Conservation (phyloP, 176 grass and related monocot species). For the Ensete ventricosum region DNA sequence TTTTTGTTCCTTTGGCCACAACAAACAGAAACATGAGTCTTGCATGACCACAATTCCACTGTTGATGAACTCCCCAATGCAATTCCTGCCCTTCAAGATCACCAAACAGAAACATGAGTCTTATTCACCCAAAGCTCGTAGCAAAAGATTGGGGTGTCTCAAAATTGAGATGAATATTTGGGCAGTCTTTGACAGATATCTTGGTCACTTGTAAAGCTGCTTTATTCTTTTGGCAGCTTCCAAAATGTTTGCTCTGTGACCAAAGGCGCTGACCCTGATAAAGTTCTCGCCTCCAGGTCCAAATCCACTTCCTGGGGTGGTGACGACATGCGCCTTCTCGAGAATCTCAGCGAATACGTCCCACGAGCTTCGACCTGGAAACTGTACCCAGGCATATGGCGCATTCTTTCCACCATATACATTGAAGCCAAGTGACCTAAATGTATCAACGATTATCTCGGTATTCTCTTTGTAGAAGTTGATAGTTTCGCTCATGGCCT, state of each 20-base stretch:
- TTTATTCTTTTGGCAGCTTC: slow-evolving; percentile 56
- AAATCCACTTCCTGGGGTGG: slow-evolving; percentile 85
- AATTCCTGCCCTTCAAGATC: too few relatives aligned
- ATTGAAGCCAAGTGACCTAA: slow-evolving; percentile 69
- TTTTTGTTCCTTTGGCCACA: too few relatives aligned
- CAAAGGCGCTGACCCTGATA: slow-evolving; percentile 78
- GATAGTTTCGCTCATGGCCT: slow-evolving; percentile 33
- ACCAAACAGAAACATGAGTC: too few relatives aligned
- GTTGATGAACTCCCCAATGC: too few relatives aligned
- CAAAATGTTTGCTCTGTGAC: slow-evolving; percentile 56
- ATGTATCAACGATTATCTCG: slow-evolving; percentile 71
- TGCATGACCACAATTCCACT: too few relatives aligned
- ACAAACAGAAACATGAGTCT: too few relatives aligned
- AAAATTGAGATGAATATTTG: not conserved
- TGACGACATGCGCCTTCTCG: slow-evolving; percentile 75
- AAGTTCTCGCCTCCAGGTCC: slow-evolving; percentile 85
- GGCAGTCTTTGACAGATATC: too few relatives aligned
- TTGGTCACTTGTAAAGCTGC: slow-evolving; percentile 40
- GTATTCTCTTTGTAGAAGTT: slow-evolving; percentile 96
- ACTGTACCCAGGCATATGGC: slow-evolving; percentile 94
- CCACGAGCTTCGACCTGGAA: slow-evolving; percentile 79
- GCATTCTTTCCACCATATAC: slow-evolving; percentile 88
- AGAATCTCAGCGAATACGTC: slow-evolving; percentile 77
- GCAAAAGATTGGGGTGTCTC: not conserved
- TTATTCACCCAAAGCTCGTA: not conserved